Evolutionary conservation across 495 filamentous ascomycete species (phyloP).

Genomic region (Penicillium silybi): DNA sequence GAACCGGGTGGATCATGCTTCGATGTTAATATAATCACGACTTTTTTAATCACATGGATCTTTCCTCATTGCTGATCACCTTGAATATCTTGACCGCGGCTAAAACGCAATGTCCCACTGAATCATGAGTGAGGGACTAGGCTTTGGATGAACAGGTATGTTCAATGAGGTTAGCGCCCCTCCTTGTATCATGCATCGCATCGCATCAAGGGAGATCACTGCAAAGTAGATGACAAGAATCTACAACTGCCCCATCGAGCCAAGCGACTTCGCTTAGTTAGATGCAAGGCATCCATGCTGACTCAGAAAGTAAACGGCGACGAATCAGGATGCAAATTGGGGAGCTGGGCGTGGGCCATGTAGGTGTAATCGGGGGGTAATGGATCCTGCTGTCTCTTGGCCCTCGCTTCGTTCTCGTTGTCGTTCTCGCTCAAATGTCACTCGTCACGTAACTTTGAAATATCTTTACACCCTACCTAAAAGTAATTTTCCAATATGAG

Average conservation of each 20-base stretch:
- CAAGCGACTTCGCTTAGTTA: slow-evolving; percentile 1
- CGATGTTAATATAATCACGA: background rate
- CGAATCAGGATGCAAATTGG: background rate
- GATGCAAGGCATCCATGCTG: slow-evolving; percentile 10
- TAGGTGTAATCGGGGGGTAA: background rate
- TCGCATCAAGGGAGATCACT: background rate
- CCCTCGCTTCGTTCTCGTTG: background rate
- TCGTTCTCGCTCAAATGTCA: background rate
- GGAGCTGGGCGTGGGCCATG: too few species aligned
- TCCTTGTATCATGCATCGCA: background rate
- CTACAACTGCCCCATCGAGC: slow-evolving; percentile 7
- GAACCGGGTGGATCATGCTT: background rate
- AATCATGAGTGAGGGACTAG: background rate
- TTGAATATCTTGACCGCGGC: background rate
- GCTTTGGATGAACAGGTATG: background rate
- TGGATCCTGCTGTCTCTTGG: background rate
- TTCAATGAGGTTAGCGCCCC: too few species aligned
- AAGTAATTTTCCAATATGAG: background rate
- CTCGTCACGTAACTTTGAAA: background rate
- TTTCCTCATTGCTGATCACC: background rate
- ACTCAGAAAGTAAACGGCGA: background rate
- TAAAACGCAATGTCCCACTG: background rate
- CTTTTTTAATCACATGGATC: background rate
- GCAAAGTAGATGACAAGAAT: background rate
- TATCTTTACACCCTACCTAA: background rate